phyloP scores from a whole-genome alignment of 345 rosid species.

The Arabidopsis arenosa region DNA sequence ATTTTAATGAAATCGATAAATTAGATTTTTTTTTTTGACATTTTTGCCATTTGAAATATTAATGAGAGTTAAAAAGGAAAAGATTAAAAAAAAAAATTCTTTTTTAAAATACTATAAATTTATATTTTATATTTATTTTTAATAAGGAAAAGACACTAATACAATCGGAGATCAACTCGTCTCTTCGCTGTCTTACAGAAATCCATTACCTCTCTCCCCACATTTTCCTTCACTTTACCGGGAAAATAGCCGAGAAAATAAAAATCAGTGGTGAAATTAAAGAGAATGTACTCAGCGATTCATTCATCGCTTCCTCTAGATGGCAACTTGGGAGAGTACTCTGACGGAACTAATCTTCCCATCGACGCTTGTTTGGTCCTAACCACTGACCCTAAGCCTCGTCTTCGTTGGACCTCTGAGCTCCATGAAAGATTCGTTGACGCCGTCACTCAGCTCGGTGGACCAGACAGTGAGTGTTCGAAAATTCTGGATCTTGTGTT shows the following conservation, averaged over 20 bases:
- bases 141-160: too few species aligned
- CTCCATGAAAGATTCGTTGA: slow-evolving; percentile 94
- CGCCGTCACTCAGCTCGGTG: slow-evolving; percentile 93
- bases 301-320: slow-evolving; percentile 78
- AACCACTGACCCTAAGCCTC: slow-evolving; percentile 95
- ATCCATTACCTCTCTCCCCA: background rate
- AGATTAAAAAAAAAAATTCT: too few species aligned
- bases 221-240: slow-evolving; percentile 37
- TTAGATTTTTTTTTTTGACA: too few species aligned
- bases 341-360: slow-evolving; percentile 69
- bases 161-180: background rate
- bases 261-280: background rate
- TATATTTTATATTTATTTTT: too few species aligned
- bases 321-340: slow-evolving; percentile 53
- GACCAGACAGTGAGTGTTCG: slow-evolving; percentile 77
- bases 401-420: slow-evolving; percentile 96
- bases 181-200: background rate
- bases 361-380: slow-evolving; percentile 80
- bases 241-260: slow-evolving; percentile 24
- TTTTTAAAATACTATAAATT: too few species aligned
- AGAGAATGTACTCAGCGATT: slow-evolving; percentile 65
- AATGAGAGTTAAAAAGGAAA: too few species aligned
- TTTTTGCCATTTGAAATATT: too few species aligned
- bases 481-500: slow-evolving; percentile 13
- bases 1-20: too few species aligned